A percentile compares a stretch with the other conserved stretches of the same genome.
These are phyloP conservation scores for Cenchrus americanus DNA, from an alignment of 176 grass and related monocot genomes.

Conservation along the genomic window DNA sequence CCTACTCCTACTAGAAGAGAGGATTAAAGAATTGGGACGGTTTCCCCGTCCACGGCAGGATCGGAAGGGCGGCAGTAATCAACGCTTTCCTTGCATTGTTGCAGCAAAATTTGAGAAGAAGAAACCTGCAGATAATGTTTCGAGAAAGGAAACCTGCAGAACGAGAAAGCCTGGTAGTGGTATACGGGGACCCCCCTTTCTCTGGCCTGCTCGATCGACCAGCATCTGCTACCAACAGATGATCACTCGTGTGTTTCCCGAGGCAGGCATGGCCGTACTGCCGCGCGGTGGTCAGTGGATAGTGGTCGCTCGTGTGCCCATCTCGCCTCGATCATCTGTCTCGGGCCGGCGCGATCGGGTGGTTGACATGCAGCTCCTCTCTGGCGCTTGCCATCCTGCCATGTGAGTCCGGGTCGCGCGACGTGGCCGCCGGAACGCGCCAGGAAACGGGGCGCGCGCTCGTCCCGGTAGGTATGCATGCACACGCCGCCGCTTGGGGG, in stretches of 20 bases:
- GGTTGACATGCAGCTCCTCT: too few relatives aligned
- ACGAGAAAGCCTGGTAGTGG: background rate
- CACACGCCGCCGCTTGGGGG: too few relatives aligned
- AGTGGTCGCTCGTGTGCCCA: background rate
- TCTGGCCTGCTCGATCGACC: background rate
- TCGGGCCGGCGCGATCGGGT: background rate
- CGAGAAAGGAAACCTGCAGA: too few relatives aligned
- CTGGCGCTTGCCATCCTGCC: background rate
- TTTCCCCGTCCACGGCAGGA: slow-evolving; percentile 26
- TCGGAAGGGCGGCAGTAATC: background rate
- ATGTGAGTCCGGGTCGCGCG: background rate
- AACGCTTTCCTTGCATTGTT: background rate
- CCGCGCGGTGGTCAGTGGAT: background rate
- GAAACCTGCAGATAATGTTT: background rate
- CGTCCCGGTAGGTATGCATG: background rate
- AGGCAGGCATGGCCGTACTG: background rate
- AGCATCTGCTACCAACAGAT: background rate
- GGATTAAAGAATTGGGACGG: slow-evolving; percentile 23
- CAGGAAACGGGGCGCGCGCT: background rate
- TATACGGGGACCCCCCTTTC: slow-evolving; percentile 1
- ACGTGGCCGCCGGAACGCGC: slow-evolving; percentile 35
- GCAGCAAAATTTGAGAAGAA: background rate
- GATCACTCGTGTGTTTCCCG: background rate
- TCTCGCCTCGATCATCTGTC: background rate
- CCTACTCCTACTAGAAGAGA: background rate